Evolutionary conservation across 768 basidiomycete species (phyloP), one percentile per base, ranked within the genome.

Genomic region (Lactarius pseudohatsudake): DNA sequence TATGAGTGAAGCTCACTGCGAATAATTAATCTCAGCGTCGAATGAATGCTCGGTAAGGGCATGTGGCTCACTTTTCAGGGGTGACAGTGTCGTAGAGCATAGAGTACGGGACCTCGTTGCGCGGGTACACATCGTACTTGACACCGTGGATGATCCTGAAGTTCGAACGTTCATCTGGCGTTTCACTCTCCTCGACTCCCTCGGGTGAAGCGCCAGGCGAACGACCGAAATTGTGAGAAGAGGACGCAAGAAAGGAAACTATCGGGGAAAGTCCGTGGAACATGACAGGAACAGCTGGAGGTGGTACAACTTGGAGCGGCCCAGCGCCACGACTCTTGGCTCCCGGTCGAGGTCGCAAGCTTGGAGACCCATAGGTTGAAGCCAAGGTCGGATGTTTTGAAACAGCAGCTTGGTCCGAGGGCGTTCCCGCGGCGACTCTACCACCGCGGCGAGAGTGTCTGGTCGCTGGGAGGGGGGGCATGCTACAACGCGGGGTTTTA

Each of bases 1-100:
- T 75, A 47, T 30, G 85, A 80, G 69, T 85, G 83, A 61, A 79
- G 81, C 71, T 92, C 91, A 66, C 91, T 92, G 63, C 22, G 54
- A 50, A 13, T 18, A 61, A 64, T 71, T 18, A 61, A 64, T 71
- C 70, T 60, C n/a, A 36, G 71, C 60, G 64, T 60, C 34, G 64
- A 57, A 45, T 43, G 61, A 50, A 59, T 32, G 41, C 41, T 38
- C 40, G 18, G 47, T 43, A 15, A 18, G 15, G 57, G 22, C 8
- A 28, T 9, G 57, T 2, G n/a, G 30, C 66, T 64, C 34, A 67
- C 66, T 6, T 64, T 43, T 56, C 43, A 11, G 54, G 26, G 36
- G 50, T 67, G 18, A 67, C 43, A 30, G 16, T 30, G 28, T 67
- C 62, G 2, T 64, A 32, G 11, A 67, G 54, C 62, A 67, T 67